Conservation (phyloP, 176 grass and related monocot genomes). For the Oryza officinalis region DNA sequence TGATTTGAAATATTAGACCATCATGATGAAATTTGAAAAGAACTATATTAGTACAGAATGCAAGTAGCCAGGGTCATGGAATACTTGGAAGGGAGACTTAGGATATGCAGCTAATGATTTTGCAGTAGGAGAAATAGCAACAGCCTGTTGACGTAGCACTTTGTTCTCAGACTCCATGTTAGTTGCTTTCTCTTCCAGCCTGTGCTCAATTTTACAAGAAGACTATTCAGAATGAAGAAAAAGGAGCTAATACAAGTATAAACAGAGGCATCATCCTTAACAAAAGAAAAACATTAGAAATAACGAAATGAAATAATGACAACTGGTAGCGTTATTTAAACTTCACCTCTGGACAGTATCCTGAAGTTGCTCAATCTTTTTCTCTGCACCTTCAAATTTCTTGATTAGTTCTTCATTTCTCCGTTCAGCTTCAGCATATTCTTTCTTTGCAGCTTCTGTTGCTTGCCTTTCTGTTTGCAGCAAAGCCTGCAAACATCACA, state of each 20-base stretch:
- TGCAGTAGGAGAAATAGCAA: conserved; percentile 89
- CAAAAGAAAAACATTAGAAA: conserved; percentile 24
- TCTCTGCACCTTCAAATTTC: conserved; percentile 78
- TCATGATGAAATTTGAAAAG: conserved; percentile 1
- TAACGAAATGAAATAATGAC: conserved; percentile 2
- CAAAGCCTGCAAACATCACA: conserved; percentile 55
- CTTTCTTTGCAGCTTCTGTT: conserved; percentile 73
- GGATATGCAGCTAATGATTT: conserved; percentile 74
- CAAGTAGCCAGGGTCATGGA: conserved; percentile 19
- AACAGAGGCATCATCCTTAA: conserved; percentile 25
- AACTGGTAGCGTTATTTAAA: conserved; percentile 30
- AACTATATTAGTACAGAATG: conserved; percentile 27
- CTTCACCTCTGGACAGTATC: conserved; percentile 83
- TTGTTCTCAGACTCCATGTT: conserved; percentile 96
- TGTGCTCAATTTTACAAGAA: conserved; percentile 27
- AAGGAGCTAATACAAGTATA: conserved; percentile 13
- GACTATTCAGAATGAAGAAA: conserved; percentile 2
- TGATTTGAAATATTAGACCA: conserved; percentile 39
- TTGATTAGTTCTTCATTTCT: conserved; percentile 85
- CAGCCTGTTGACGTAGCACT: conserved; percentile 94
- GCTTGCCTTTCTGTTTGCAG: conserved; percentile 73
- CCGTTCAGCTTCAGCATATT: conserved; percentile 64
- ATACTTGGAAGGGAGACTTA: conserved; percentile 57
- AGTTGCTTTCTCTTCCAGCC: conserved; percentile 90
- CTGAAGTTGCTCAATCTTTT: conserved; percentile 92